phyloP scores from a whole-genome alignment of 2,329 filamentous ascomycete species.

The Penicillium concentricum region DNA sequence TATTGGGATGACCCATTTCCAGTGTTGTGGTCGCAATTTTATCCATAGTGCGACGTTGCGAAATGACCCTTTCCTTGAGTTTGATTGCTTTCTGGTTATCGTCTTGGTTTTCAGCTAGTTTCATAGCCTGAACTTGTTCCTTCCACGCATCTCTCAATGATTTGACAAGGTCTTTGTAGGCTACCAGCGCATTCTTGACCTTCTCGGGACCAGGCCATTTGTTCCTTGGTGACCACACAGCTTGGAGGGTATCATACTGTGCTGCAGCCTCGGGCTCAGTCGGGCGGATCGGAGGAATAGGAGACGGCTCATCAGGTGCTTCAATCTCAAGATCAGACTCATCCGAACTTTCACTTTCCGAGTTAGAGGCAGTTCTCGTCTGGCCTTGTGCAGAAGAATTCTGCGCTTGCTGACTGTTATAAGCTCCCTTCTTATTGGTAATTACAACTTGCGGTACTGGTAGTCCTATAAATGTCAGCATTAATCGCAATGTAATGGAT shows the following conservation, averaged over 20 bases:
- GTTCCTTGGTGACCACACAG: conserved; percentile 59
- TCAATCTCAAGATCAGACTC: conserved; percentile 53
- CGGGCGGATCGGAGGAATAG: conserved; percentile 54
- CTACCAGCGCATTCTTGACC: conserved; percentile 55
- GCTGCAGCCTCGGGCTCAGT: conserved; percentile 53
- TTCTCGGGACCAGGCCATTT: conserved; percentile 50
- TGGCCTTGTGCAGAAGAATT: conserved; percentile 9
- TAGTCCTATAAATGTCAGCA: background rate
- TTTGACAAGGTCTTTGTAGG: conserved; percentile 61
- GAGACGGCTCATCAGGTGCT: conserved; percentile 54
- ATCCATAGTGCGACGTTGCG: conserved; percentile 59
- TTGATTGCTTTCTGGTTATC: conserved; percentile 53
- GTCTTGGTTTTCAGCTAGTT: conserved; percentile 59
- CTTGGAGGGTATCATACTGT: conserved; percentile 60
- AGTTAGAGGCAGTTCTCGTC: conserved; percentile 34
- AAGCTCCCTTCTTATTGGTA: conserved; percentile 16
- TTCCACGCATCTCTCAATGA: conserved; percentile 63
- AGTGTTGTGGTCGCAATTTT: conserved; percentile 47
- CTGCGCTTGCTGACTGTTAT: conserved; percentile 26
- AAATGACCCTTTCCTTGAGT: conserved; percentile 57
- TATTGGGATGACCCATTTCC: conserved; percentile 46
- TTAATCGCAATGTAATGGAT: background rate
- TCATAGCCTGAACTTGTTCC: conserved; percentile 54
- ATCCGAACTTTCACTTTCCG: conserved; percentile 52
- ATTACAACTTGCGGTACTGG: conserved; percentile 12